phyloP scores from a whole-genome alignment of 495 filamentous ascomycete species.

The Podospora didyma region DNA sequence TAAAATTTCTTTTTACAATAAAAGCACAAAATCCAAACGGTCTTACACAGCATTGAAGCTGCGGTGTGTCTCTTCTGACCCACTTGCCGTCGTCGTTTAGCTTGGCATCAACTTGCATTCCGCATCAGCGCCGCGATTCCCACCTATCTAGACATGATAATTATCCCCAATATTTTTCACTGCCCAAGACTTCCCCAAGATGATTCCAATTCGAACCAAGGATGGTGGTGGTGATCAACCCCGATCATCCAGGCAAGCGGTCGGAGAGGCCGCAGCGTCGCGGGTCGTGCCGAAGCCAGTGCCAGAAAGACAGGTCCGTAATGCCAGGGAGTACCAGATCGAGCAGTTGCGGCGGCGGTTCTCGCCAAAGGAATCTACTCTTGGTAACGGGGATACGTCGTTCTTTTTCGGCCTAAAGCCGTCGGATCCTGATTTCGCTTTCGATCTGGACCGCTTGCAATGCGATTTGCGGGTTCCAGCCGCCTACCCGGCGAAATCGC shows the following conservation, averaged over 20 bases:
- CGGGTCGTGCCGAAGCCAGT: constrained; percentile 61
- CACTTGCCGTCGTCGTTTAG: too few species aligned
- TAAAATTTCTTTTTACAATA: too few species aligned
- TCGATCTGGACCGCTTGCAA: constrained; percentile 66
- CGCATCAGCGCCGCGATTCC: too few species aligned
- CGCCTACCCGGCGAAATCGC: constrained; percentile 55
- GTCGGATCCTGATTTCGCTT: constrained; percentile 87
- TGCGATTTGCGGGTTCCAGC: constrained; percentile 67
- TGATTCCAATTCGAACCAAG: constrained; percentile 25
- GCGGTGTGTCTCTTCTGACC: too few species aligned
- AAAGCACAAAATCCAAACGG: too few species aligned
- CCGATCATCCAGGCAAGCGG: constrained; percentile 31
- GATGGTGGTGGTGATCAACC: constrained; percentile 9
- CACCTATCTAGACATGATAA: too few species aligned
- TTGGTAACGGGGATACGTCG: constrained; percentile 48
- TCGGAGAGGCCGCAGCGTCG: constrained; percentile 34
- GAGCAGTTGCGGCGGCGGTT: constrained; percentile 72
- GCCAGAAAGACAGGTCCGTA: constrained; percentile 58
- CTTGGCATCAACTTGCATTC: too few species aligned
- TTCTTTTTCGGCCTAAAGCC: constrained; percentile 64
- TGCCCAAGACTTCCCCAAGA: too few species aligned
- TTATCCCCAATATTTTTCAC: too few species aligned
- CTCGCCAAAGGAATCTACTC: constrained; percentile 53
- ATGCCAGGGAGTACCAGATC: constrained; percentile 74
- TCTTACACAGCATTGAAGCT: too few species aligned